A percentile compares a stretch with the other conserved stretches of the same genome.
Evolutionary conservation across 2,329 filamentous ascomycete genomes (phyloP).

Genomic region (Pseudonectria buxi): DNA sequence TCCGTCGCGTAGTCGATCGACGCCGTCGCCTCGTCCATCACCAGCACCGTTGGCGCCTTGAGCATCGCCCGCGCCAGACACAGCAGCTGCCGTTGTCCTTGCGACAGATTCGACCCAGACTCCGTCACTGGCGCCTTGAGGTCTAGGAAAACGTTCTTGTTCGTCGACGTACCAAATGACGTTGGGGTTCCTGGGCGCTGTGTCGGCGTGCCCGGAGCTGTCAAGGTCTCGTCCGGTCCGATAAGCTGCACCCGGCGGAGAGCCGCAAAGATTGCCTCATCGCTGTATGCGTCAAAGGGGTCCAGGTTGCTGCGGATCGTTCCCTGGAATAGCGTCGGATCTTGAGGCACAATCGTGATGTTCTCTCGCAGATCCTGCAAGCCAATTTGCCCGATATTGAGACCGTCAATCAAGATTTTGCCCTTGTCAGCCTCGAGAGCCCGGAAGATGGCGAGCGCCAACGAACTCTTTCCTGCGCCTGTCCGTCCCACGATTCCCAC

Average conservation of each 20-base stretch:
- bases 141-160: conserved; percentile 93
- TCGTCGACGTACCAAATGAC: conserved; percentile 47
- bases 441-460: conserved; percentile 88
- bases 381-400: conserved; percentile 87
- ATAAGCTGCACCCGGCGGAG: conserved; percentile 87
- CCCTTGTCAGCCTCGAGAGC: conserved; percentile 86
- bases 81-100: conserved; percentile 90
- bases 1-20: conserved; percentile 97
- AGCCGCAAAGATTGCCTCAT: conserved; percentile 83
- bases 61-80: conserved; percentile 90
- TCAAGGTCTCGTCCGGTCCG: conserved; percentile 45
- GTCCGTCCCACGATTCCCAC: conserved; percentile 94
- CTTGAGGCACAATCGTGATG: conserved; percentile 96
- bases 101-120: conserved; percentile 88
- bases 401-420: conserved; percentile 80
- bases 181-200: conserved; percentile 17
- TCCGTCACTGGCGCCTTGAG: conserved; percentile 78
- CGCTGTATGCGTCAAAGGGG: conserved; percentile 81
- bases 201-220: conserved; percentile 21
- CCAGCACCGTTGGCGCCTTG: conserved; percentile 84
- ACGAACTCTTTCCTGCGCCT: conserved; percentile 91
- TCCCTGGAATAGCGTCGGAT: conserved; percentile 88
- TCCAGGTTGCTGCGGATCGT: conserved; percentile 90
- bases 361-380: conserved; percentile 88
- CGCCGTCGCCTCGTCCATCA: conserved; percentile 98